Conservation (phyloP, 192 early-diverging fungal genomes). For the Dispira simplex region DNA sequence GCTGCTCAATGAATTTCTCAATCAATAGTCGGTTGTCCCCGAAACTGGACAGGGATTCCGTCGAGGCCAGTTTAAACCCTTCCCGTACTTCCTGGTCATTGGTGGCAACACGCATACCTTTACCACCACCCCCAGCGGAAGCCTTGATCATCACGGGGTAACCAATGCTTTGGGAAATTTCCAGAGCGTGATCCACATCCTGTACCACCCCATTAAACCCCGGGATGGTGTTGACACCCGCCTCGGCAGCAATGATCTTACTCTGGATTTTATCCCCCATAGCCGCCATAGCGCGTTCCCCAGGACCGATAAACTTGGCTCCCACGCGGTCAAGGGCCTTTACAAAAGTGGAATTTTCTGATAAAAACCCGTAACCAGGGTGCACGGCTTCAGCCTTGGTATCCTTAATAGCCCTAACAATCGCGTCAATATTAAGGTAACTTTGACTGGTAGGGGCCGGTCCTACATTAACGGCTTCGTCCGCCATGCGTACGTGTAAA, state of each 20-base stretch:
- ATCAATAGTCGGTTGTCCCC: constrained; percentile 81
- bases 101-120: constrained; percentile 70
- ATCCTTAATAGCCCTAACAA: constrained; percentile 54
- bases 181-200: constrained; percentile 53
- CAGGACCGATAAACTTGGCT: constrained; percentile 59
- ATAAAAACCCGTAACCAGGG: constrained; percentile 90
- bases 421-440: constrained; percentile 69
- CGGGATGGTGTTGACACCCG: constrained; percentile 66
- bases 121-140: constrained; percentile 66
- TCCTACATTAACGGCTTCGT: constrained; percentile 73
- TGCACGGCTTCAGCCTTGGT: constrained; percentile 87
- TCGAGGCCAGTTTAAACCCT: constrained; percentile 59
- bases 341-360: constrained; percentile 80
- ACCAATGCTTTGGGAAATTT: constrained; percentile 49
- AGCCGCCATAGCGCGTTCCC: constrained; percentile 45
- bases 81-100: constrained; percentile 48
- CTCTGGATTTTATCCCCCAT: constrained; percentile 76
- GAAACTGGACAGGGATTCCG: constrained; percentile 71
- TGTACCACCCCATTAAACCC: constrained; percentile 75
- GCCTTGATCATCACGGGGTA: constrained; percentile 81
- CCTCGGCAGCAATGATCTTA: constrained; percentile 54
- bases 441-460: constrained; percentile 61
- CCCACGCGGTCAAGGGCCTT: constrained; percentile 52
- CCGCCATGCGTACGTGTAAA: constrained; percentile 75
- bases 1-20: constrained; percentile 83